A percentile compares a stretch with the other conserved stretches of the same genome.
Conservation (phyloP, 78 protist genomes). For the Dictyostelium discoideum region dicty_2.7 NC_007088.5:2070501-2071000, state of each 20-base stretch:
- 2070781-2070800: conserved; percentile 39
- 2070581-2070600: not conserved
- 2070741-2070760: not conserved
- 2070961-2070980: conserved; percentile 32
- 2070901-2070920: conserved; percentile 56
- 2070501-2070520: conserved; percentile 21
- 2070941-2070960: conserved; percentile 32
- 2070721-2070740: conserved; percentile 45
- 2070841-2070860: not conserved
- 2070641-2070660: not conserved
- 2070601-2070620: not conserved
- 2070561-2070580: conserved; percentile 18
- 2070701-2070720: conserved; percentile 67
- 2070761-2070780: conserved; percentile 42
- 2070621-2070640: conserved; percentile 4
- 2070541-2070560: conserved; percentile 24
- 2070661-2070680: conserved; percentile 16
- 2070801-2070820: conserved; percentile 64
- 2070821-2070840: not conserved
- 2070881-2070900: conserved; percentile 65
- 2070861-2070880: too few species aligned
- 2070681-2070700: conserved; percentile 1
- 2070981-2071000: conserved; percentile 63
- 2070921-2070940: conserved; percentile 78
- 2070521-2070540: conserved; percentile 25